Conservation (phyloP, 352 stramenopile genomes). For the Globisporangium alternatum region DNA sequence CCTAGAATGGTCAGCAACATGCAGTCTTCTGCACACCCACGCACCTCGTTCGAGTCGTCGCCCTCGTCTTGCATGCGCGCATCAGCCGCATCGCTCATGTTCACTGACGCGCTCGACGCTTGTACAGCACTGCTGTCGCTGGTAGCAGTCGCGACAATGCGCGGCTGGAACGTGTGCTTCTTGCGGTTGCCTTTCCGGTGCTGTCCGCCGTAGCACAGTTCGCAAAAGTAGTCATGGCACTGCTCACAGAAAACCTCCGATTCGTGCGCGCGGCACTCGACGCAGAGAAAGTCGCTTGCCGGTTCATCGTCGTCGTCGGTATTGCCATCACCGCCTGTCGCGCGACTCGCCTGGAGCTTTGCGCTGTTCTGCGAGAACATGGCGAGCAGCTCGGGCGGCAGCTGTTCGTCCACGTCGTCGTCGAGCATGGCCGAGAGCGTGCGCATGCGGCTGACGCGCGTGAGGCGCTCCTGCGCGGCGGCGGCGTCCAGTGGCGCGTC, state of each 20-base stretch:
- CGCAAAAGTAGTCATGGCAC: conserved; percentile 88
- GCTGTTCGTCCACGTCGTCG: conserved; percentile 59
- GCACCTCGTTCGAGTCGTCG: conserved; percentile 19
- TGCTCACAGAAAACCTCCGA: conserved; percentile 84
- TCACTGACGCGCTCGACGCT: neutral
- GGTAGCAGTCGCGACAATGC: conserved; percentile 24
- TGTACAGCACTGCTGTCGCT: neutral
- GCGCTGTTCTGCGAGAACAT: conserved; percentile 35
- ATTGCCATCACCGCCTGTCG: neutral
- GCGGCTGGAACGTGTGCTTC: conserved; percentile 75
- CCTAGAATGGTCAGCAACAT: neutral
- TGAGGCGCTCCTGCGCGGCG: conserved; percentile 28
- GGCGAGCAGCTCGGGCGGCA: conserved; percentile 43
- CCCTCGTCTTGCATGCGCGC: conserved; percentile 18
- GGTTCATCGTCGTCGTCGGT: conserved; percentile 19
- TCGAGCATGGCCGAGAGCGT: conserved; percentile 81
- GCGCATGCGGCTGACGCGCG: conserved; percentile 66
- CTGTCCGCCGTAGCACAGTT: conserved; percentile 78
- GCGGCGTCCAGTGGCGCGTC: neutral
- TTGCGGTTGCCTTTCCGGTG: conserved; percentile 83
- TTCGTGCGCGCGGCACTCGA: conserved; percentile 68
- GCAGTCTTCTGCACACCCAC: neutral
- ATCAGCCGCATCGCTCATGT: neutral
- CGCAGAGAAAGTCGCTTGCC: conserved; percentile 49
- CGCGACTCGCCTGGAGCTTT: conserved; percentile 18